Evolutionary conservation across 2,329 filamentous ascomycete genomes (phyloP), one percentile per base, ranked within the genome.

Genomic region (Talaromyces sp.): DNA sequence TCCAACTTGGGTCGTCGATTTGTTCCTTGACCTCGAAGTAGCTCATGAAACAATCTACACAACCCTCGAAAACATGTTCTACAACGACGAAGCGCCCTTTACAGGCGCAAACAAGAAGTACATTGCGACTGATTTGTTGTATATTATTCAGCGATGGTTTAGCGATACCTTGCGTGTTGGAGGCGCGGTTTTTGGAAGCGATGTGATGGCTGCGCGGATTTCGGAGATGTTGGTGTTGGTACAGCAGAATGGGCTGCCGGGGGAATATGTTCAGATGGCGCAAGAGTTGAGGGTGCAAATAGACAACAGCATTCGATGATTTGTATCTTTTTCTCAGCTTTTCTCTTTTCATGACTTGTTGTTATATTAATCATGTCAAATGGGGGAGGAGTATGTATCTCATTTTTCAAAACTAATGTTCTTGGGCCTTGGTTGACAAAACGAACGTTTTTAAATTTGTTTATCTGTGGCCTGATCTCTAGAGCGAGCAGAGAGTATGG

Each of bases 21-120:
- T 89, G 1, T 87, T 91, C 73, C 76, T 90, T 33, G 84, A 86
- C 61, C 82, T 90, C 1, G 83, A 85, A 2, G 84, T 90, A 19
- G 80, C 87, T 0, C 84, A 84, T 66, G 89, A 91, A 71, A 80
- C 82, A 8, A 76, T 91, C 10, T 83, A 90, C 70, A 80, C 83
- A 1, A 84, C 87, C 1, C 78, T 91, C 10, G 89, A 91, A 73
- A 79, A 80, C 33, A 85, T 90, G 76, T 90, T 87, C 78, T 90
- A 89, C 75, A 85, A 85, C 43, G 86, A 89, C 68, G 86, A 89
- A 70, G 80, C 84, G 6, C 89, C 89, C 0, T 91, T 90, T 74
- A 78, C 83, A 41, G 86, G 86, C 4, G 75, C 79, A 3, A 85
- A 86, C 64, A 82, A 86, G 54, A 82, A 82, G 49, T 77, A 84